Evolutionary conservation across 2,329 filamentous ascomycete genomes (phyloP), one percentile per base, ranked within the genome.

Genomic region (Zelopaecilomyces penicillatus): DNA sequence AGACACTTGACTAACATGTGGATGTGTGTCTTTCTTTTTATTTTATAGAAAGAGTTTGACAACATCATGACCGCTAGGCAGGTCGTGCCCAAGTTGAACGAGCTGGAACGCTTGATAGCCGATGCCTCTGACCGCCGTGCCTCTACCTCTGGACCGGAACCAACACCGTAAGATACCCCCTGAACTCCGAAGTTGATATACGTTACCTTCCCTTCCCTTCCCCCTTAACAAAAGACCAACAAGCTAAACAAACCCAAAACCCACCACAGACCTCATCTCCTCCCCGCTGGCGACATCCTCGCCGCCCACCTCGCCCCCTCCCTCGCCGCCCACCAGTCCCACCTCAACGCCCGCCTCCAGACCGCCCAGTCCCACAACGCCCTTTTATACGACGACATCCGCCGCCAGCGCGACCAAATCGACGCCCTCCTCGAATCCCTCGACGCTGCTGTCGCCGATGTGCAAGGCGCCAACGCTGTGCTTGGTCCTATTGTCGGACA

Each of bases 311-410:
- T 81, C 27, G 59, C 65, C 5, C 74, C 76, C 1, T 67, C 75
- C 42, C 68, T 80, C 4, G 65, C 66, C 3, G 62, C 69, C 11
- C 75, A 80, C 56, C 73, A 74, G 44, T 71, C 70, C 3, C 71
- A 74, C 52, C 71, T 83, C 49, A 78, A 77, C 56, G 76, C 75
- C 6, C 67, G 66, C 39, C 64, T 83, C 31, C 74, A 76, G 55
- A 78, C 75, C 26, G 69, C 68, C 37, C 76, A 81, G 57, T 66
- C 70, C 11, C 69, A 74, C 54, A 83, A 83, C 57, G 71, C 73
- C 10, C 65, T 62, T 5, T 62, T 82, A 12, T 74, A 70, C 46
- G 68, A 69, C 37, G 69, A 72, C 43, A 66, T 83, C 9, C 61
- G 64, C 41, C 61, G 57, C 35, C 80, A 83, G 66, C 69, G 76